Base-by-base conservation (phyloP, 257 asterid species). In the Salvia hispanica region DNA sequence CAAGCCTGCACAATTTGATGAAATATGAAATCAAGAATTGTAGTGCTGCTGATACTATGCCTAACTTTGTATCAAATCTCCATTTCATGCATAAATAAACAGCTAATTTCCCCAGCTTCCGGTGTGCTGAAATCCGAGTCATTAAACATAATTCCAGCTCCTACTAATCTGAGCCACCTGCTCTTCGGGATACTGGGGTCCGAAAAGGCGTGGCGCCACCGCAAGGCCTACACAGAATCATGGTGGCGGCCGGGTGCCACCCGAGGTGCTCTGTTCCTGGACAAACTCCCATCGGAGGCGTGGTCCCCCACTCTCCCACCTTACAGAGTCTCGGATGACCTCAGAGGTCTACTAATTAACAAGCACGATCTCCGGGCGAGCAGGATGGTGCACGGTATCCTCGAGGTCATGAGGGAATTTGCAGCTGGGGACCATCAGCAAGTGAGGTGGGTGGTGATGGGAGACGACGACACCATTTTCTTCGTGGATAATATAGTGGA, bases 251-350 rank as follows among this genome's bases (percentile, higher is more conserved):
- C n/a, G n/a, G n/a, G n/a, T n/a, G n/a, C n/a, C n/a, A n/a, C n/a
- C n/a, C n/a, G n/a, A n/a, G n/a, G n/a, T n/a, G 88, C 0, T 86
- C 92, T 1, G 83, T 75, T 73, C 15, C 82, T 89, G 0, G 96
- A 89, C 39, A 14, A 43, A 18, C n/a, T 74, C 56, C 96, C 95
- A 0, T 3, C 62, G 1, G 47, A 39, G 0, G 51, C 42, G 1
- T 90, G 97, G 97, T 64, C 95, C 0, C 4, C 7, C 0, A 51
- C 72, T 15, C 85, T 88, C 0, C 97, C 97, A 1, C 86, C 88
- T 0, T 88, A 69, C 16, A 70, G 61, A 39, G 62, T 90, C 0
- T 87, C 91, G 0, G 80, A 82, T 3, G 73, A 87, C 53, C 61
- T 85, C 1, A n/a, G n/a, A n/a, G n/a, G n/a, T n/a, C n/a, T n/a